phyloP scores from a whole-genome alignment of 2,329 filamentous ascomycete genomes.

The Gaeumannomyces tritici region DNA sequence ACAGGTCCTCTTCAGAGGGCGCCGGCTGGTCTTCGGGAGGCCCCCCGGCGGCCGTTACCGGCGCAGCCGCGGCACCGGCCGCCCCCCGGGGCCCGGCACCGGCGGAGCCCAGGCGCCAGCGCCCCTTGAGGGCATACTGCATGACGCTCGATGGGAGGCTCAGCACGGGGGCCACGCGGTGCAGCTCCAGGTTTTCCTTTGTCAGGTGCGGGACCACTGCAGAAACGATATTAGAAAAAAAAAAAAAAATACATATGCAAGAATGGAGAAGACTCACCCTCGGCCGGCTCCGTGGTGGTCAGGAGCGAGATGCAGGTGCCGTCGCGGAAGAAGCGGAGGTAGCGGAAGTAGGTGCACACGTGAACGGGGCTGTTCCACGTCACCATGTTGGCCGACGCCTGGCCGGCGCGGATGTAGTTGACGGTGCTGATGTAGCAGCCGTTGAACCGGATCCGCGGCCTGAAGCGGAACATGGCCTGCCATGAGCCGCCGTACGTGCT shows the following conservation, averaged over 20 bases:
- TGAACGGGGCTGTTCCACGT: conserved; percentile 79
- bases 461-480: conserved; percentile 65
- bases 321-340: conserved; percentile 89
- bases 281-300: conserved; percentile 70
- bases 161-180: conserved; percentile 24
- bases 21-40: conserved; percentile 11
- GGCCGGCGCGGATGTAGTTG: conserved; percentile 83
- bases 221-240: too few species aligned
- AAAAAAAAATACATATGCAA: too few species aligned
- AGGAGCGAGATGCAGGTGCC: conserved; percentile 74
- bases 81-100: background rate
- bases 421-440: conserved; percentile 95
- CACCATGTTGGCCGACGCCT: conserved; percentile 56
- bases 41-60: conserved; percentile 1
- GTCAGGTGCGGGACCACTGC: conserved; percentile 63
- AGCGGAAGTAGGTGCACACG: conserved; percentile 96
- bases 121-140: conserved; percentile 54
- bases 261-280: too few species aligned
- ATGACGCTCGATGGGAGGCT: conserved; percentile 46
- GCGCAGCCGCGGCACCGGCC: background rate
- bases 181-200: conserved; percentile 52
- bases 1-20: conserved; percentile 53
- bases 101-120: conserved; percentile 36
- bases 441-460: conserved; percentile 85
- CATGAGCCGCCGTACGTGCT: conserved; percentile 41